phyloP scores from a whole-genome alignment of 257 asterid species.

The Plantago ovata region DNA sequence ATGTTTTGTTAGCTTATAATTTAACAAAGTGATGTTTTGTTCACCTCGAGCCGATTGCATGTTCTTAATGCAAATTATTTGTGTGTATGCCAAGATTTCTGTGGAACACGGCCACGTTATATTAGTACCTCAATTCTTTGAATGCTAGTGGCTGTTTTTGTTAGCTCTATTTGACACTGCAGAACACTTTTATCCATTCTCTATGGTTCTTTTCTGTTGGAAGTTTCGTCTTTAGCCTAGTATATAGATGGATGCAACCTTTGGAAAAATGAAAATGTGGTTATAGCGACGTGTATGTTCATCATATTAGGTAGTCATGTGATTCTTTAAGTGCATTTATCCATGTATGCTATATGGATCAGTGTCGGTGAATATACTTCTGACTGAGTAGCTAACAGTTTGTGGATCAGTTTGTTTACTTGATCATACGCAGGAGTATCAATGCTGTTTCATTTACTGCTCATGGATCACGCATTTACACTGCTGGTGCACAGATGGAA shows the following conservation, averaged over 20 bases:
- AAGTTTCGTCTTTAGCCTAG: too few relatives aligned
- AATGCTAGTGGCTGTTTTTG: too few relatives aligned
- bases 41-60: background rate
- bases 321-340: too few relatives aligned
- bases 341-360: too few relatives aligned
- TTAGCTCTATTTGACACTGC: too few relatives aligned
- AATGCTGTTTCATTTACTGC: slow-evolving; percentile 60
- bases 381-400: slow-evolving; percentile 17
- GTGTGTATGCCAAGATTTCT: slow-evolving; percentile 18
- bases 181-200: too few relatives aligned
- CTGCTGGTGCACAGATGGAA: slow-evolving; percentile 90
- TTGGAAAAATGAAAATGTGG: too few relatives aligned
- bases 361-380: background rate
- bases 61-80: slow-evolving; percentile 1
- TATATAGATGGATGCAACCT: too few relatives aligned
- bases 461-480: slow-evolving; percentile 59
- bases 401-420: background rate
- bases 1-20: background rate
- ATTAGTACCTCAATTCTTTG: slow-evolving; percentile 43
- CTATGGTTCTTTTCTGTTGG: too few relatives aligned
- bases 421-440: slow-evolving; percentile 63
- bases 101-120: slow-evolving; percentile 56
- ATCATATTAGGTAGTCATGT: too few relatives aligned
- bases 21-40: background rate
- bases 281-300: too few relatives aligned